Evolutionary conservation across 2,329 filamentous ascomycete genomes (phyloP).

Genomic region (Fusarium floridanum): DNA sequence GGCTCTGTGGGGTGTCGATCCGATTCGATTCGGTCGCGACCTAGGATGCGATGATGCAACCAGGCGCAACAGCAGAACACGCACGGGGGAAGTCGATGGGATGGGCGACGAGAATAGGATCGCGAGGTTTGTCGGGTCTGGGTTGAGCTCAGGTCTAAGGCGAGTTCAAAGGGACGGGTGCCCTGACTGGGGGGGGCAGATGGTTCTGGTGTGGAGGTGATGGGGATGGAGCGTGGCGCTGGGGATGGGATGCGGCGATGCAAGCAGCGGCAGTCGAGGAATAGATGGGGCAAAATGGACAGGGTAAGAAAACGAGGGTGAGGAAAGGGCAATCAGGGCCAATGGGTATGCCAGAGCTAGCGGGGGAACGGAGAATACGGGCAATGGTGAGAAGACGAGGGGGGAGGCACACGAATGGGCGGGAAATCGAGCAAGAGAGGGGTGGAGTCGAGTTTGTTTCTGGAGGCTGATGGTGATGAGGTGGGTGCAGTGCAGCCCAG

Average conservation of each 20-base stretch:
- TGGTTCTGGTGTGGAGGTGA: slow-evolving; percentile 44
- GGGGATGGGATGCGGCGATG: slow-evolving; percentile 38
- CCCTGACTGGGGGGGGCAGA: slow-evolving; percentile 41
- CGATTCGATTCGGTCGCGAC: slow-evolving; percentile 42
- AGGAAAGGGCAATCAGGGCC: slow-evolving; percentile 10
- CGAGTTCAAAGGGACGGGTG: slow-evolving; percentile 32
- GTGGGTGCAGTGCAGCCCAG: slow-evolving; percentile 9
- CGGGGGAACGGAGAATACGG: slow-evolving; percentile 23
- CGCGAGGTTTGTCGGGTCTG: slow-evolving; percentile 28
- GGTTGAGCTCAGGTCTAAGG: slow-evolving; percentile 21
- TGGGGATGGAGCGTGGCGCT: slow-evolving; percentile 41
- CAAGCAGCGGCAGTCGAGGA: slow-evolving; percentile 36
- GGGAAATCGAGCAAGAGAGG: slow-evolving; percentile 35
- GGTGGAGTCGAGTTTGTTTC: slow-evolving; percentile 38
- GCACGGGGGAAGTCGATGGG: slow-evolving; percentile 10
- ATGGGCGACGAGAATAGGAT: slow-evolving; percentile 23
- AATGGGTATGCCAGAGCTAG: slow-evolving; percentile 24
- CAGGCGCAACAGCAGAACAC: slow-evolving; percentile 25
- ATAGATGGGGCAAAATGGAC: slow-evolving; percentile 26
- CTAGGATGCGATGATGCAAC: slow-evolving; percentile 31
- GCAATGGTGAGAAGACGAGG: slow-evolving; percentile 20
- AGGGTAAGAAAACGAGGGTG: slow-evolving; percentile 21
- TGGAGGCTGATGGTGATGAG: slow-evolving; percentile 33
- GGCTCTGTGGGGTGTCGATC: slow-evolving; percentile 31
- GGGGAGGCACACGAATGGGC: slow-evolving; percentile 13